Evolutionary conservation across 129 eudicot species (phyloP).

Genomic region (Saposhnikovia divaricata): DNA sequence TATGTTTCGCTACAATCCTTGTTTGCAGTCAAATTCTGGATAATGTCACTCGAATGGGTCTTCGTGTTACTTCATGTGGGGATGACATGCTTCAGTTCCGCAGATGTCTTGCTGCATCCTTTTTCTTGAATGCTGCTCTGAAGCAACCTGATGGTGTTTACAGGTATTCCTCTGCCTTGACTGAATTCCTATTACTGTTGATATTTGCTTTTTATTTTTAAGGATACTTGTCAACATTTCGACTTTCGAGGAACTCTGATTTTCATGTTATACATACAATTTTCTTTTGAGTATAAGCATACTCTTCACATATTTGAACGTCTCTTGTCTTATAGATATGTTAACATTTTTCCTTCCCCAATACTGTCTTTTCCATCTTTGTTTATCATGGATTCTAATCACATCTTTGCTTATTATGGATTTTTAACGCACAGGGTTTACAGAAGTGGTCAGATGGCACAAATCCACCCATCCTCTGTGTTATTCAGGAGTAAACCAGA

Average conservation of each 20-base stretch:
- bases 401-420: conserved; percentile 4
- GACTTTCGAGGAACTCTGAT: neutral
- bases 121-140: conserved; percentile 78
- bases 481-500: conserved; percentile 62
- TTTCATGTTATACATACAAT: neutral
- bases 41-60: conserved; percentile 84
- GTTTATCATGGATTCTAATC: neutral
- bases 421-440: conserved; percentile 48
- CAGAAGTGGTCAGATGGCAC: conserved; percentile 73
- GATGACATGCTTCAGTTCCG: conserved; percentile 71
- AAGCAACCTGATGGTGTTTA: conserved; percentile 85
- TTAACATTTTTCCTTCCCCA: neutral
- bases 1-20: neutral
- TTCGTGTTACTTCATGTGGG: conserved; percentile 65
- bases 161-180: conserved; percentile 33
- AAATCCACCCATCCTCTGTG: conserved; percentile 83
- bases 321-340: neutral
- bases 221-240: neutral
- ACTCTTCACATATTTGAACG: neutral
- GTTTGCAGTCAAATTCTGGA: conserved; percentile 65
- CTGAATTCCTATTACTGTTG: neutral
- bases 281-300: neutral
- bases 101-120: conserved; percentile 87
- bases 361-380: neutral
- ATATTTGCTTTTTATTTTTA: neutral